A percentile compares a stretch with the other conserved stretches of the same genome.
These are phyloP conservation scores for Fusarium nodosum DNA, from an alignment of 2,329 filamentous ascomycete genomes.

Conservation along the genomic window DNA sequence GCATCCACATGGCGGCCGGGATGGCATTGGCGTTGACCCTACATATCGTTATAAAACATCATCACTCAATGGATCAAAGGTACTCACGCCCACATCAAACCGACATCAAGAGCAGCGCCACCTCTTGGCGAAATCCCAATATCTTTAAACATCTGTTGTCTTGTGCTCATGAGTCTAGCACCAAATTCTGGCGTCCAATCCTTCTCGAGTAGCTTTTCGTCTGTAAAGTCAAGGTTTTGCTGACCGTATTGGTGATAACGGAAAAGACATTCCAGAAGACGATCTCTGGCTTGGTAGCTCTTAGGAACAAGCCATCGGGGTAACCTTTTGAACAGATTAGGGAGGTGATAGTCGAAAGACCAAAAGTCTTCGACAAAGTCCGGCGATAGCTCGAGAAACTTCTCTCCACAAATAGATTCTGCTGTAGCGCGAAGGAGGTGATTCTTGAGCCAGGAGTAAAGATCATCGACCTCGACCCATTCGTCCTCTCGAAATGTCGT, in stretches of 20 bases:
- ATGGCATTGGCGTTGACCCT: slow-evolving; percentile 44
- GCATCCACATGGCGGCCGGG: slow-evolving; percentile 44
- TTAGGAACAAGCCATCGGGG: slow-evolving; percentile 37
- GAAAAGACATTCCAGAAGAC: slow-evolving; percentile 17
- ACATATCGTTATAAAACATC: fast-evolving
- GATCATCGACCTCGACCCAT: slow-evolving; percentile 34
- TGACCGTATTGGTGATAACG: slow-evolving; percentile 32
- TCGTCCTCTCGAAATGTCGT: not conserved
- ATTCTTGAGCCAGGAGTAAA: slow-evolving; percentile 34
- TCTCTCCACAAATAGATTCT: slow-evolving; percentile 25
- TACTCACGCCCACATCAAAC: slow-evolving; percentile 45
- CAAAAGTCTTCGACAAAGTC: slow-evolving; percentile 39
- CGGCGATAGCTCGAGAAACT: slow-evolving; percentile 33
- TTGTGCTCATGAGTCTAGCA: slow-evolving; percentile 46
- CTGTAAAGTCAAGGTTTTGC: slow-evolving; percentile 11
- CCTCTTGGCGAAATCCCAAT: slow-evolving; percentile 30
- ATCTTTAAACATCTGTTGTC: slow-evolving; percentile 39
- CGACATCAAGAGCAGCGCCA: slow-evolving; percentile 41
- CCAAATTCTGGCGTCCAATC: slow-evolving; percentile 47
- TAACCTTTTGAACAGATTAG: slow-evolving; percentile 36
- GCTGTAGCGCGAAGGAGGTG: slow-evolving; percentile 23
- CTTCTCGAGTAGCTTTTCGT: slow-evolving; percentile 13
- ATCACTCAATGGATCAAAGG: fast-evolving
- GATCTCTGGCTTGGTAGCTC: slow-evolving; percentile 37
- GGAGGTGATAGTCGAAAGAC: slow-evolving; percentile 39